These are phyloP conservation scores for Kodamaea arcana DNA, from an alignment of 1,139 yeast species.

Conservation along the genomic window DNA sequence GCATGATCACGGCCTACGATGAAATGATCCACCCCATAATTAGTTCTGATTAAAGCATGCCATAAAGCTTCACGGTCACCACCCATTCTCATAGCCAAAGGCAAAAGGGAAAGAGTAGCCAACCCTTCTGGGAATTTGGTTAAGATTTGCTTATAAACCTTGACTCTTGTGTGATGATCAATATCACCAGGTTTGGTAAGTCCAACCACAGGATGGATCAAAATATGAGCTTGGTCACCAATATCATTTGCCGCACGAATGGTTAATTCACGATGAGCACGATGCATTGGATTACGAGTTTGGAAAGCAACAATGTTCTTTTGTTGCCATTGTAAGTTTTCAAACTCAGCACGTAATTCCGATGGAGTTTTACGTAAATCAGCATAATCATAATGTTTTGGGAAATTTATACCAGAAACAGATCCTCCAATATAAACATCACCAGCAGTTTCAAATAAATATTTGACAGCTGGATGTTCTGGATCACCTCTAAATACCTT, in stretches of 20 bases:
- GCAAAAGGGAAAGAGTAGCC: slow-evolving; percentile 84
- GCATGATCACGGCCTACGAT: slow-evolving; percentile 98
- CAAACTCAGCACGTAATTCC: slow-evolving; percentile 81
- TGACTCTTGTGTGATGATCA: slow-evolving; percentile 95
- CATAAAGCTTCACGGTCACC: slow-evolving; percentile 98
- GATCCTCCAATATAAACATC: slow-evolving; percentile 87
- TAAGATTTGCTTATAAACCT: slow-evolving; percentile 88
- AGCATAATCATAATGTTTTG: slow-evolving; percentile 87
- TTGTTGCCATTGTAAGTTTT: slow-evolving; percentile 67
- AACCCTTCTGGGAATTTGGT: slow-evolving; percentile 91
- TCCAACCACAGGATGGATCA: slow-evolving; percentile 97
- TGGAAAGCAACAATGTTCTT: slow-evolving; percentile 93
- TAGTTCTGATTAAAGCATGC: slow-evolving; percentile 96
- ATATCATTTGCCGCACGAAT: slow-evolving; percentile 79
- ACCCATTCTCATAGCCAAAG: slow-evolving; percentile 98
- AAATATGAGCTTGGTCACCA: slow-evolving; percentile 54
- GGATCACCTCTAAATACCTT: slow-evolving; percentile 95
- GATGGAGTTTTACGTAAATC: slow-evolving; percentile 87
- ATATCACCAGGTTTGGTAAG: slow-evolving; percentile 97
- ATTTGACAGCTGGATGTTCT: slow-evolving; percentile 89
- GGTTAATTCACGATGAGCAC: slow-evolving; percentile 95
- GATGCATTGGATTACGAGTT: slow-evolving; percentile 97
- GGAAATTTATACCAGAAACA: slow-evolving; percentile 76
- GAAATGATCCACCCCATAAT: slow-evolving; percentile 95
- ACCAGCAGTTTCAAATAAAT: slow-evolving; percentile 70